Evolutionary conservation across 2,329 filamentous ascomycete genomes (phyloP).

Genomic region (Capronia americana): DNA sequence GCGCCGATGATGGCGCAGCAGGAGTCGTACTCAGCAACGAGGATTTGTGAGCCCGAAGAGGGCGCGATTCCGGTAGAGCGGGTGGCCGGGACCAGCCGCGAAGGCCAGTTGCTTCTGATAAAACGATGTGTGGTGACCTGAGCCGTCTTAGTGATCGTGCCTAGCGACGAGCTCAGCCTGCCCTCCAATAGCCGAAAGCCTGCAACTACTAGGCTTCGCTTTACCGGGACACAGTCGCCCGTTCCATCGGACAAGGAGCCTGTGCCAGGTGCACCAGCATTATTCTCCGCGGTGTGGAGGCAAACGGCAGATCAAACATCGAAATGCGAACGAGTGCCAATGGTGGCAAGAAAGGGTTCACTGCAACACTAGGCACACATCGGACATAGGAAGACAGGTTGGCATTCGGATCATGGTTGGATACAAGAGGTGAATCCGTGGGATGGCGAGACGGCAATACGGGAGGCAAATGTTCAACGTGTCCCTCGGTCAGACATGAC

Average conservation of each 20-base stretch:
- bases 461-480: not conserved
- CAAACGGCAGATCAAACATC: slow-evolving; percentile 7
- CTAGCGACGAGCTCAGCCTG: slow-evolving; percentile 2
- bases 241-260: slow-evolving; percentile 11
- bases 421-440: not conserved
- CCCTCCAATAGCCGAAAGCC: slow-evolving; percentile 10
- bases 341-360: slow-evolving; percentile 18
- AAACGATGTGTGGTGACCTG: slow-evolving; percentile 8
- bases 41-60: slow-evolving; percentile 9
- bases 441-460: not conserved
- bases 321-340: not conserved
- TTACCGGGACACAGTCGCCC: slow-evolving; percentile 16
- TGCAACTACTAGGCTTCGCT: not conserved
- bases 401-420: slow-evolving; percentile 7
- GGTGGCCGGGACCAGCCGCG: slow-evolving; percentile 28
- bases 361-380: slow-evolving; percentile 1
- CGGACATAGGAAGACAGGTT: not conserved
- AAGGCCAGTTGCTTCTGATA: slow-evolving; percentile 16
- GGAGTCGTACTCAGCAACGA: slow-evolving; percentile 11
- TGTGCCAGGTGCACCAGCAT: slow-evolving; percentile 1
- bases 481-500: slow-evolving; percentile 3
- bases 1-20: slow-evolving; percentile 30
- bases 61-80: slow-evolving; percentile 16
- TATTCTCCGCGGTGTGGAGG: slow-evolving; percentile 23
- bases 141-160: slow-evolving; percentile 19